A percentile compares a stretch with the other conserved stretches of the same genome.
Evolutionary conservation across 1,284 basidiomycete species (phyloP).

Genomic region (Cryptococcus hybrid): DNA sequence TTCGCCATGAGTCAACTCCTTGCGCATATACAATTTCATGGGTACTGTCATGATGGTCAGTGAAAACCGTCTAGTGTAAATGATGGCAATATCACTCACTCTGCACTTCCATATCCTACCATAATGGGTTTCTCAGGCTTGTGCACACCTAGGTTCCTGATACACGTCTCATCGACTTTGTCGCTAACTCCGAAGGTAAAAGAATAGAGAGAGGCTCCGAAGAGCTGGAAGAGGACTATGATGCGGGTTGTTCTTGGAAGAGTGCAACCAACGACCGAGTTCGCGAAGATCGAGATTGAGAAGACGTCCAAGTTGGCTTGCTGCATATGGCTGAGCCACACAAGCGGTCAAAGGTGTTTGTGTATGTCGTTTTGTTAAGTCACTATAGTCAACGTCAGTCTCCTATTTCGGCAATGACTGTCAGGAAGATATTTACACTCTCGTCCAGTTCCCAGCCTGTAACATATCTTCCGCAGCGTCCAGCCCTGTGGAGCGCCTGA

Average conservation of each 20-base stretch:
- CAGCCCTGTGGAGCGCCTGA: conserved; percentile 74
- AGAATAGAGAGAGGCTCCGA: conserved; percentile 45
- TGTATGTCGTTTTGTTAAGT: background rate
- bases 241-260: conserved; percentile 9
- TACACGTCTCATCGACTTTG: conserved; percentile 68
- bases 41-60: background rate
- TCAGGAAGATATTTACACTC: conserved; percentile 52
- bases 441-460: conserved; percentile 65
- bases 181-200: conserved; percentile 54
- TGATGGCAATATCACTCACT: conserved; percentile 48
- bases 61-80: conserved; percentile 2
- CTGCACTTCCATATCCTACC: conserved; percentile 53
- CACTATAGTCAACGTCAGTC: background rate
- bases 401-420: background rate
- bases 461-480: conserved; percentile 77
- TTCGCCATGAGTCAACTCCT: conserved; percentile 58
- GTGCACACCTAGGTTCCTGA: conserved; percentile 31
- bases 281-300: conserved; percentile 27
- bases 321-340: background rate
- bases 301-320: conserved; percentile 11
- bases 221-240: conserved; percentile 26
- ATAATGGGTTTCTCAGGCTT: conserved; percentile 50
- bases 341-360: background rate
- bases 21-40: conserved; percentile 1
- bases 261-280: conserved; percentile 21